Conservation (phyloP, 176 grass and related monocot genomes). For the Oryza nivara region DNA sequence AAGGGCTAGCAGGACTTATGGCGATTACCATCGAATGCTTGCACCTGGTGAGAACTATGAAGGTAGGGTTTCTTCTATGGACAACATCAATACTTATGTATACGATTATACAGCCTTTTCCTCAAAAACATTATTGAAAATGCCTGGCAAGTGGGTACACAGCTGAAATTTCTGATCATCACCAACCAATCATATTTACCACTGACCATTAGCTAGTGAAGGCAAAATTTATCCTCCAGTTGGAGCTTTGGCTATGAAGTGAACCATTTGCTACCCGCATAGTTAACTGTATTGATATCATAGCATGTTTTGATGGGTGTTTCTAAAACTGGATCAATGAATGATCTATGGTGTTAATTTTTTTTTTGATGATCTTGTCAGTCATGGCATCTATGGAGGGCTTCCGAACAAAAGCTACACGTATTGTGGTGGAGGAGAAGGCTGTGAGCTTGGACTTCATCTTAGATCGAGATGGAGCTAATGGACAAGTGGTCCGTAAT, state of each 20-base stretch:
- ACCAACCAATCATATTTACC: neutral
- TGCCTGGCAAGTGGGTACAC: neutral
- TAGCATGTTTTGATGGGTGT: neutral
- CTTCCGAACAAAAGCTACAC: conserved; percentile 65
- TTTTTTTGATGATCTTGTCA: conserved; percentile 32
- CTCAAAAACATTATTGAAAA: neutral
- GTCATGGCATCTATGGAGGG: conserved; percentile 75
- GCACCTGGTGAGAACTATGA: conserved; percentile 69
- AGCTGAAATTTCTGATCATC: neutral
- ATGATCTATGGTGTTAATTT: neutral
- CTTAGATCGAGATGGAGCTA: conserved; percentile 45
- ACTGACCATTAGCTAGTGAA: conserved; percentile 7
- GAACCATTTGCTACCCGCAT: neutral
- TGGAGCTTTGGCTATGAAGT: neutral
- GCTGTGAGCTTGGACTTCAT: conserved; percentile 78
- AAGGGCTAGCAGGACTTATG: conserved; percentile 55
- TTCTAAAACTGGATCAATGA: neutral
- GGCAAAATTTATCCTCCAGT: neutral
- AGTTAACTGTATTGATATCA: neutral
- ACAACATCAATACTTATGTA: neutral
- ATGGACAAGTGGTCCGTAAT: neutral
- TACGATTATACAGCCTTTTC: conserved; percentile 1
- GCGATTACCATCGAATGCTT: conserved; percentile 91
- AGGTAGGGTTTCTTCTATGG: conserved; percentile 50
- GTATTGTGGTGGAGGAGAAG: conserved; percentile 53